Percentiles rank a stretch among this genome's conserved stretches.
Conservation (phyloP, 495 filamentous ascomycete genomes). For the Bacidia gigantensis region DNA sequence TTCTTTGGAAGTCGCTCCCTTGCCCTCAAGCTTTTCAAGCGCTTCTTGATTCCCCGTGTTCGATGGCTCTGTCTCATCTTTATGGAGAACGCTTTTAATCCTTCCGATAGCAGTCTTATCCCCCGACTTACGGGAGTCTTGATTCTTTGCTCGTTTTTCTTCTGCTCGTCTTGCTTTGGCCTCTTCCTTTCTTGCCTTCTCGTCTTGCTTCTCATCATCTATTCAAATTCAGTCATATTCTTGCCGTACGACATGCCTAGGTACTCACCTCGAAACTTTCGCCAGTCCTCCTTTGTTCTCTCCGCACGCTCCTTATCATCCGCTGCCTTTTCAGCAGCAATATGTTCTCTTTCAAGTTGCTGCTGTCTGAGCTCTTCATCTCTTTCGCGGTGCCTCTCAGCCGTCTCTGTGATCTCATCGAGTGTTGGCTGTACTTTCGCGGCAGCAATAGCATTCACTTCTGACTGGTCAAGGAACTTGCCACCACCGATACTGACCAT, state of each 20-base stretch:
- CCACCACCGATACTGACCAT: conserved; percentile 72
- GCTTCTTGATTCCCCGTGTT: conserved; percentile 9
- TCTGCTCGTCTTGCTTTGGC: conserved; percentile 35
- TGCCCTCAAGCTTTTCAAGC: conserved; percentile 9
- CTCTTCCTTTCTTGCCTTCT: conserved; percentile 36
- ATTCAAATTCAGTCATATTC: conserved; percentile 16
- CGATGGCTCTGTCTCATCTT: conserved; percentile 9
- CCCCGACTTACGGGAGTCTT: conserved; percentile 28
- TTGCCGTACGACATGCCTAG: conserved; percentile 7
- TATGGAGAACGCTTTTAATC: conserved; percentile 2
- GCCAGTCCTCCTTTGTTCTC: conserved; percentile 23
- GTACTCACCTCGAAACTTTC: conserved; percentile 34
- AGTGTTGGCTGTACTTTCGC: conserved; percentile 73
- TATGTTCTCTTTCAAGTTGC: conserved; percentile 34
- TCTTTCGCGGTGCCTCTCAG: conserved; percentile 49
- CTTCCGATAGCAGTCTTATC: conserved; percentile 1
- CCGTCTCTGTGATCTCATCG: conserved; percentile 73
- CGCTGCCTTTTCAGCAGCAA: conserved; percentile 34
- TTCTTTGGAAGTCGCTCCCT: neutral
- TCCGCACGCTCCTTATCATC: conserved; percentile 25
- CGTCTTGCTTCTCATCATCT: conserved; percentile 40
- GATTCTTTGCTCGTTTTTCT: conserved; percentile 32
- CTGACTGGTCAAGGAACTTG: conserved; percentile 61
- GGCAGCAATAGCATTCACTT: conserved; percentile 68
- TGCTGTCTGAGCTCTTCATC: conserved; percentile 45